These are phyloP conservation scores for Ogataea ganodermae DNA, from an alignment of 805 yeast genomes.

Conservation along the genomic window DNA sequence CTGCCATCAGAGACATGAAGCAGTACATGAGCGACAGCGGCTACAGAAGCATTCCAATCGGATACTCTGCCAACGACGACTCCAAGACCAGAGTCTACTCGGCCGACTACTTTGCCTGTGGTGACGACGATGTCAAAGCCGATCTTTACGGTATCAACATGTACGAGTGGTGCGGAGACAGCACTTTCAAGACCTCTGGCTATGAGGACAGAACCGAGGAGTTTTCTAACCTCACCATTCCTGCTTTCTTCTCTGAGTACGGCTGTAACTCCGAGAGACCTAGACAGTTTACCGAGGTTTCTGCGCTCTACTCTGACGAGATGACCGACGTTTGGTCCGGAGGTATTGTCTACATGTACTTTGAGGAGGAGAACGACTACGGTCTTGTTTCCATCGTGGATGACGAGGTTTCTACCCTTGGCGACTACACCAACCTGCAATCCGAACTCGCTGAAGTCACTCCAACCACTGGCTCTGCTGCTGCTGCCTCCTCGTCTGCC, in stretches of 20 bases:
- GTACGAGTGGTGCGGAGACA: conserved; percentile 85
- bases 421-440: conserved; percentile 59
- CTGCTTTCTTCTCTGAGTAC: conserved; percentile 84
- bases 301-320: conserved; percentile 59
- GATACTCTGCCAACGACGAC: conserved; percentile 92
- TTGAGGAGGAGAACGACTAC: conserved; percentile 78
- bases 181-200: conserved; percentile 63
- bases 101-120: conserved; percentile 88
- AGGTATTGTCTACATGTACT: conserved; percentile 91
- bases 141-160: conserved; percentile 85
- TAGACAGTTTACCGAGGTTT: conserved; percentile 75
- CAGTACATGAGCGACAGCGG: conserved; percentile 63
- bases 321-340: conserved; percentile 95
- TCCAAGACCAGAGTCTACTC: conserved; percentile 72
- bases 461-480: conserved; percentile 48
- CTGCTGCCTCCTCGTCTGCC: conserved; percentile 40
- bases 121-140: conserved; percentile 60
- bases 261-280: conserved; percentile 81
- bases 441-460: conserved; percentile 52
- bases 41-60: conserved; percentile 86
- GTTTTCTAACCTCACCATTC: conserved; percentile 71
- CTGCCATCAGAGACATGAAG: conserved; percentile 90
- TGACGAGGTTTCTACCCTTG: conserved; percentile 53
- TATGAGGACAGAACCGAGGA: conserved; percentile 71
- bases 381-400: conserved; percentile 65